These are phyloP conservation scores for Knoxia roxburghii DNA, from an alignment of 257 asterid species.

Conservation along the genomic window DNA sequence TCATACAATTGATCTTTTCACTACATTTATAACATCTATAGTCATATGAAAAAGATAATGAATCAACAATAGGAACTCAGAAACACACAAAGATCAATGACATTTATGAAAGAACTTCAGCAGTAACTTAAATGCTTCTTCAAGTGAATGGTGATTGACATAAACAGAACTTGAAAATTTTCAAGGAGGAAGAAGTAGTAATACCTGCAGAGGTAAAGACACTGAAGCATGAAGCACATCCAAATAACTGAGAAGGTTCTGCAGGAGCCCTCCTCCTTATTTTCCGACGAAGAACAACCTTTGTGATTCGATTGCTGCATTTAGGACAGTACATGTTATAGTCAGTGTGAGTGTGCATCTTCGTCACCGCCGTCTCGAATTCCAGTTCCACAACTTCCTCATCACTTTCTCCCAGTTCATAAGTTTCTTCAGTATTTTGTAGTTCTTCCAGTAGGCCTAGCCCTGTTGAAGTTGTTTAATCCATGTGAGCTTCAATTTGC, in stretches of 20 bases:
- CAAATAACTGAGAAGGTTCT: slow-evolving; percentile 24
- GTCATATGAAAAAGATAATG: no score
- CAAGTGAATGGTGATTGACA: neutral
- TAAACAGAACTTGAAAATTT: no score
- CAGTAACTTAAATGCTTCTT: no score
- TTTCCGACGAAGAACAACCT: slow-evolving; percentile 53
- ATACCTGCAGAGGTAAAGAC: slow-evolving; percentile 47
- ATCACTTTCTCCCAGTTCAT: slow-evolving; percentile 28
- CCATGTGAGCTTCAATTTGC: neutral
- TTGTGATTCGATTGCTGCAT: slow-evolving; percentile 44
- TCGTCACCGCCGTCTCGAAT: slow-evolving; percentile 45
- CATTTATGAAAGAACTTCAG: no score
- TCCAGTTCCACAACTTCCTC: slow-evolving; percentile 58
- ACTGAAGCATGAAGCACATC: slow-evolving; percentile 60
- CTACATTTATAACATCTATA: no score
- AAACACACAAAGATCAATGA: no score
- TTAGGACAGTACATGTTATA: slow-evolving; percentile 51
- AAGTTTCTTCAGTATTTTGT: slow-evolving; percentile 16
- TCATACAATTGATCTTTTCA: no score
- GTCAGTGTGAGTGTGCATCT: slow-evolving; percentile 43
- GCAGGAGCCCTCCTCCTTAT: slow-evolving; percentile 7
- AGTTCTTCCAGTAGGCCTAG: neutral
- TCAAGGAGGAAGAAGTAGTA: neutral
- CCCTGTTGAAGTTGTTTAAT: slow-evolving; percentile 5
- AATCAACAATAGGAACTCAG: neutral